phyloP scores from a whole-genome alignment of 176 grass and related monocot species.

The Saccharum officinarum region DNA sequence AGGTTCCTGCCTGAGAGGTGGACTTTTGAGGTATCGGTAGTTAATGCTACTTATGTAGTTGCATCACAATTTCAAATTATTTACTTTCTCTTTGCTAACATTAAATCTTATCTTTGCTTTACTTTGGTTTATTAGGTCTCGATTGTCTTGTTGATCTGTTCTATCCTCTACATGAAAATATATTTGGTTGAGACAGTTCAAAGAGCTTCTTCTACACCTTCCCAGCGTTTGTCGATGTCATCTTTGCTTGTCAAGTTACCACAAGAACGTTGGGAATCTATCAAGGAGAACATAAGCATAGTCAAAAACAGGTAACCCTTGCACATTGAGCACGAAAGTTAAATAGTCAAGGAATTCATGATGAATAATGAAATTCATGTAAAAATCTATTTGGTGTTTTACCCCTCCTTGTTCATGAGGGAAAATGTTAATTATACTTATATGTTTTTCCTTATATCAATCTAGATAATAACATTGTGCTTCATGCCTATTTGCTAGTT shows the following conservation, averaged over 20 bases:
- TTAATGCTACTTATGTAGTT: not conserved
- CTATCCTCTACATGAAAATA: slow-evolving; percentile 76
- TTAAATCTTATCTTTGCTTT: not conserved
- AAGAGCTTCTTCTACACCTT: slow-evolving; percentile 29
- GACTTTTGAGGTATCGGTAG: slow-evolving; percentile 67
- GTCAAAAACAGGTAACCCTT: slow-evolving; percentile 51
- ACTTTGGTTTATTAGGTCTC: slow-evolving; percentile 58
- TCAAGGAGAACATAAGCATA: slow-evolving; percentile 58
- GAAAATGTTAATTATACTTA: not conserved
- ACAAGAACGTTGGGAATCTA: slow-evolving; percentile 55
- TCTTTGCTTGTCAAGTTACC: slow-evolving; percentile 44
- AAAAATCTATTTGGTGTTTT: not conserved
- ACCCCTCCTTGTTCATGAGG: not conserved
- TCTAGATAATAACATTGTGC: not conserved
- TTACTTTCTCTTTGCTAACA: not conserved
- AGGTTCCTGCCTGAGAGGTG: slow-evolving; percentile 67
- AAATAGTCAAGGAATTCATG: too few species aligned
- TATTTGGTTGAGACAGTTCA: slow-evolving; percentile 71
- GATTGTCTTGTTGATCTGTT: slow-evolving; percentile 53
- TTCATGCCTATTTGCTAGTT: not conserved
- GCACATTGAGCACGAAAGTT: not conserved
- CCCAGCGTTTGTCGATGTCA: slow-evolving; percentile 38
- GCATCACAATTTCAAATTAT: not conserved
- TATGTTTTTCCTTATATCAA: not conserved
- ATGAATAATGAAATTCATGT: too few species aligned